Evolutionary conservation across 371 early-diverging fungal species (phyloP), one percentile per base, ranked within the genome.

Genomic region (Dinochytrium kinnereticum): DNA sequence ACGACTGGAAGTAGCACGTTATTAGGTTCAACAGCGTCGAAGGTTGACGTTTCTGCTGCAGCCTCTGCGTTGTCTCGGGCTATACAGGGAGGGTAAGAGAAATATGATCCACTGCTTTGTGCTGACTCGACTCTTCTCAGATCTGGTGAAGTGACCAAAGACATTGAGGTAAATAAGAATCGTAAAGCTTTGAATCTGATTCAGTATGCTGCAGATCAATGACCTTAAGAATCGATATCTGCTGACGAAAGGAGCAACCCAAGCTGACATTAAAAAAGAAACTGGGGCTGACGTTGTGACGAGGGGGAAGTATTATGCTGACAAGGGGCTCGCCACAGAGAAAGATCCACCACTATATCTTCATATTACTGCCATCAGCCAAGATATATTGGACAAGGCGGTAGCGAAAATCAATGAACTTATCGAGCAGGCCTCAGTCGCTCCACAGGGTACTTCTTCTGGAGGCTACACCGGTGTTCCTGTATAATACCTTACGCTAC

Each of bases 251-350:
- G 90, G 92, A 24, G 84, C 90, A 0, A 91, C 92, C 0, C 94
- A 94, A 78, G 78, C 61, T 34, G 78, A 72, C 51, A 89, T 93
- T 59, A 90, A 91, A 71, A 84, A 89, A 37, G 91, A 92, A 36
- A 91, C 93, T 13, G 90, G 89, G 34, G 93, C 92, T 31, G 80
- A 92, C 80, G 89, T 95, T n/a, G 91, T 92, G 0, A 93, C 93
- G 2, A 86, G 93, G 51, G 96, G 95, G 70, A 90, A 91, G 61
- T 93, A 91, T 77, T 94, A 93, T 79, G 86, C 91, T 17, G 91
- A 95, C 74, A 83, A 87, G 36, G 83, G 73, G 37, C 68, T 90
- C 24, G 93, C 93, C 7, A 92, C 92, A 10, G 89, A 87, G 2
- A 86, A 80, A 19, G 92, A 92, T 36, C 95, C 95, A 28, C 92